These are phyloP conservation scores for Boletus insuetus DNA, from an alignment of 768 basidiomycete species.

Conservation along the genomic window DNA sequence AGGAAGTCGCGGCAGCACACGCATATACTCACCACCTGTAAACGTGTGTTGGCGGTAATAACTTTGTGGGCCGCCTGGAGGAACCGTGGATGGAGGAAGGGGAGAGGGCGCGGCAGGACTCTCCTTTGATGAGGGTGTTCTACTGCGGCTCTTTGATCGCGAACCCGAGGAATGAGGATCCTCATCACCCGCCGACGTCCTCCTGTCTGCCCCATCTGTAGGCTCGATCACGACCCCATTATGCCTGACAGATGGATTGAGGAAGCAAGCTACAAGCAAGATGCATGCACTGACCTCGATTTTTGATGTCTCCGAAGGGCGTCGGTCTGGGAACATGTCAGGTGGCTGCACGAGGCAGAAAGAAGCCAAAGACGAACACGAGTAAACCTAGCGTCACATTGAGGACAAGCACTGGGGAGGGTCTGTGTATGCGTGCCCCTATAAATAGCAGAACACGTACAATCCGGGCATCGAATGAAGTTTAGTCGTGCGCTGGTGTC, in stretches of 20 bases:
- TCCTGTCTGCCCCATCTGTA: conserved; percentile 21
- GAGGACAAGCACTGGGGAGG: conserved; percentile 60
- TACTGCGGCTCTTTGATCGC: conserved; percentile 49
- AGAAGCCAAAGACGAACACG: conserved; percentile 47
- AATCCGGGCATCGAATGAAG: conserved; percentile 71
- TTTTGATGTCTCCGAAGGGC: conserved; percentile 79
- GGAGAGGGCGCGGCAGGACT: conserved; percentile 33
- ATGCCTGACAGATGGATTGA: conserved; percentile 38
- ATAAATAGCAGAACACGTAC: conserved; percentile 39
- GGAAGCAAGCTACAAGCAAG: neutral
- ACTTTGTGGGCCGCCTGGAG: conserved; percentile 42
- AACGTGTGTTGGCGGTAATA: conserved; percentile 69
- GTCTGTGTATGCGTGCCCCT: conserved; percentile 16
- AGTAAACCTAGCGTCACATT: conserved; percentile 79
- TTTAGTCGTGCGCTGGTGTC: conserved; percentile 80
- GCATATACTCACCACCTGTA: conserved; percentile 36
- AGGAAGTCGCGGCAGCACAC: neutral
- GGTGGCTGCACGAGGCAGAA: conserved; percentile 9
- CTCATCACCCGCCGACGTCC: conserved; percentile 21
- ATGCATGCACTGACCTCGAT: conserved; percentile 51
- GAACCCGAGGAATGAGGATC: conserved; percentile 38
- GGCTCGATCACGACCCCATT: conserved; percentile 67
- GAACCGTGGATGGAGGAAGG: conserved; percentile 35
- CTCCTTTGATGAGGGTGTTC: conserved; percentile 45
- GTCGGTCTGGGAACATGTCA: conserved; percentile 55